Conservation (phyloP, 2,329 filamentous ascomycete genomes). For the Cytospora paraplurivora region DNA sequence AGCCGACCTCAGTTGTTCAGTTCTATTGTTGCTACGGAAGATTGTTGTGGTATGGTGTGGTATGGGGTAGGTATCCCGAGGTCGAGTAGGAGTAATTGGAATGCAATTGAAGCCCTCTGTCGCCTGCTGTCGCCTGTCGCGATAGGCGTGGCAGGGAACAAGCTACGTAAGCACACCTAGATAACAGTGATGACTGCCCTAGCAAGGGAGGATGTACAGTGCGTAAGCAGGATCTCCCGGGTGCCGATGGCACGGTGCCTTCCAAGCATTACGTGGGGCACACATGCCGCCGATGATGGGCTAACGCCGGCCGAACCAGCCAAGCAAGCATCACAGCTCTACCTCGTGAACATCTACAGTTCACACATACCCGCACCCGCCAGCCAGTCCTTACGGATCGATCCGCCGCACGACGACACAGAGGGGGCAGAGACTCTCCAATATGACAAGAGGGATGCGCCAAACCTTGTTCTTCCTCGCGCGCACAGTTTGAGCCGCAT, state of each 20-base stretch:
- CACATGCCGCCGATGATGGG: conserved; percentile 24
- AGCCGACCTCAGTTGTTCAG: not conserved
- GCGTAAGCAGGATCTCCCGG: not conserved
- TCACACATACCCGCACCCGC: not conserved
- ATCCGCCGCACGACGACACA: not conserved
- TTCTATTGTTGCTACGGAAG: not conserved
- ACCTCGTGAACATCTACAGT: not conserved
- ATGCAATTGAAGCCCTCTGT: not conserved
- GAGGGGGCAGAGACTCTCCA: conserved; percentile 11
- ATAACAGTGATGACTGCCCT: not conserved
- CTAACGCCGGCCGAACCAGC: not conserved
- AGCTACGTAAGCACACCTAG: not conserved
- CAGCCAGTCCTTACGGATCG: not conserved
- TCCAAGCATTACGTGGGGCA: conserved; percentile 25
- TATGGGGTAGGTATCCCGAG: not conserved
- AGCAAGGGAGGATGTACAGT: not conserved
- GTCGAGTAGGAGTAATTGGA: not conserved
- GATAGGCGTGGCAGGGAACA: not conserved
- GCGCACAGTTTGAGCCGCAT: conserved; percentile 15
- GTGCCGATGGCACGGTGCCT: conserved; percentile 7
- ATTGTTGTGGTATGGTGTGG: not conserved
- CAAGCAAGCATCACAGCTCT: conserved; percentile 6
- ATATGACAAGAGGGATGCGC: conserved; percentile 24
- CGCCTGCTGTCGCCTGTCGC: not conserved
- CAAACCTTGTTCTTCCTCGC: conserved; percentile 8